Evolutionary conservation across 208 protist genomes (phyloP).

Genomic region (Strigomonas oncopelti): DNA sequence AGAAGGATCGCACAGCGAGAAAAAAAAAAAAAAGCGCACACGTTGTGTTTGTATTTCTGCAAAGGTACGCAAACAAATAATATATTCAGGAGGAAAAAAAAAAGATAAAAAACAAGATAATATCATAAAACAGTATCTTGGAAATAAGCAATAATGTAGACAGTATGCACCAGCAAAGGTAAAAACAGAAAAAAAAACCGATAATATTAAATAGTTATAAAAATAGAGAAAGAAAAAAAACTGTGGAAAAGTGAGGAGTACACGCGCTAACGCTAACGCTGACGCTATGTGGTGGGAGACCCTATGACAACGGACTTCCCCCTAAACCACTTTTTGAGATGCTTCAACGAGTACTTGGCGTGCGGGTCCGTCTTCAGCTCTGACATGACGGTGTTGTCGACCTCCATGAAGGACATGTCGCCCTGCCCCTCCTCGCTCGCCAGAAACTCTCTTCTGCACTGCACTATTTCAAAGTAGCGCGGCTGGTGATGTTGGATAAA

Average conservation of each 20-base stretch:
- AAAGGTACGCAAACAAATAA: neutral
- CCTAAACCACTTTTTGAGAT: neutral
- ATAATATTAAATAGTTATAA: neutral
- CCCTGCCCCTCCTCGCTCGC: constrained; percentile 22
- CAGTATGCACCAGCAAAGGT: neutral
- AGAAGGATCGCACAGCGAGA: neutral
- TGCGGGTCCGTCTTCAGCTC: too few species aligned
- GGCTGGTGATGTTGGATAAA: constrained; percentile 34
- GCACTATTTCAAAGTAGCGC: constrained; percentile 26
- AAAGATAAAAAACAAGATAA: neutral
- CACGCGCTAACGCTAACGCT: neutral
- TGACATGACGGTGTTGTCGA: too few species aligned
- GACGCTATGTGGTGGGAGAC: too few species aligned
- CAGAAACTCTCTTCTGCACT: constrained; percentile 24
- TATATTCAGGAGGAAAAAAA: neutral
- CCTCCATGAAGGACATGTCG: too few species aligned
- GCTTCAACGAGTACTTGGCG: neutral
- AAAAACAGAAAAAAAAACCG: neutral
- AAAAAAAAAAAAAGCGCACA: neutral
- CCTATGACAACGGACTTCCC: neutral
- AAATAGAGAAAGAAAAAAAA: neutral
- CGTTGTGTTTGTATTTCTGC: neutral
- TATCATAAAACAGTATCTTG: too few species aligned
- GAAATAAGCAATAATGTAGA: neutral
- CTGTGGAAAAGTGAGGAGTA: neutral